These are phyloP conservation scores for Chlorophyllum brunneum DNA, from an alignment of 768 basidiomycete species.

Conservation along the genomic window DNA sequence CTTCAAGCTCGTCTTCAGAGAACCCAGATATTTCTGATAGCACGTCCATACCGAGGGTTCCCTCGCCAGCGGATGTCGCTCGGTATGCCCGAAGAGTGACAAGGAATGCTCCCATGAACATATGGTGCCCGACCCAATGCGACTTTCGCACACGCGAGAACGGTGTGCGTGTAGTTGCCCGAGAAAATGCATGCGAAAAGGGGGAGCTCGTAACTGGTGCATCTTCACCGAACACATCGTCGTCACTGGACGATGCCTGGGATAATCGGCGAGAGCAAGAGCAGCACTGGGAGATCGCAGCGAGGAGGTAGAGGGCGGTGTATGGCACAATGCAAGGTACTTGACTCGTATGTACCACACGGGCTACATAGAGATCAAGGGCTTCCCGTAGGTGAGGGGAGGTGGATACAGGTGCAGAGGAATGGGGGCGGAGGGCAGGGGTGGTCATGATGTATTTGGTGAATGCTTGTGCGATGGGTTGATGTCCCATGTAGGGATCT, in stretches of 20 bases:
- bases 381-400: neutral
- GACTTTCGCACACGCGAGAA: neutral
- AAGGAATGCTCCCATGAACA: neutral
- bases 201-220: neutral
- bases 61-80: neutral
- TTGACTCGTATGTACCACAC: neutral
- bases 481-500: neutral
- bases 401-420: neutral
- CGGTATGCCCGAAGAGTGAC: neutral
- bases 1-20: neutral
- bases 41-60: neutral
- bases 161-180: neutral
- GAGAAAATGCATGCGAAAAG: neutral
- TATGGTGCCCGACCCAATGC: neutral
- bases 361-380: neutral
- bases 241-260: too few species aligned
- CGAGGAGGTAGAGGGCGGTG: slow-evolving; percentile 1
- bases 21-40: neutral
- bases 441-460: neutral
- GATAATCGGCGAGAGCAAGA: neutral
- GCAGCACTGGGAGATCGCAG: neutral
- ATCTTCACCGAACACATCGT: neutral
- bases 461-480: neutral
- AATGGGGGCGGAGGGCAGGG: neutral
- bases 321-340: slow-evolving; percentile 1